Base-by-base conservation (phyloP, 2,329 filamentous ascomycete species). In the Fusarium sp. region DNA sequence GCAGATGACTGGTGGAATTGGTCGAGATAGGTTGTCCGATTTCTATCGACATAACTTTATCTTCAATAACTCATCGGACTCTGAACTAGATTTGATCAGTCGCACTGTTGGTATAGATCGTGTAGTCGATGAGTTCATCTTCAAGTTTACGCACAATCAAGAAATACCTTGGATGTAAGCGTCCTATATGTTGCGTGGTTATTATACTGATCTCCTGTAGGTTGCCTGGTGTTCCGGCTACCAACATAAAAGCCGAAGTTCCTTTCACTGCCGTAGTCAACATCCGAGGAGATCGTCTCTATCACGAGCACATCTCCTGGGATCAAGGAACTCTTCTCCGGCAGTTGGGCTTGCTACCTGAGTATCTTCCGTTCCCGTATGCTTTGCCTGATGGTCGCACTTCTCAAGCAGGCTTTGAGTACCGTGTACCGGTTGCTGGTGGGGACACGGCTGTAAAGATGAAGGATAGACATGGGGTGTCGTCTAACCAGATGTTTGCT, bases 41-140 rank as follows among this genome's bases (percentile, higher is more conserved):
- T 94, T 94, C 75, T 94, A 94, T 79, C 83, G 84, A 2, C 76
- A 93, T 69, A 88, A 93, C 74, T 94, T 95, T 79, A 90, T 94
- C 73, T 92, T 90, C 77, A 88, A 84, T 59, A 95, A 94, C 71
- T 88, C 92, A 0, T 83, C 83, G 0, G 91, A 94, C 70, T 89
- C 90, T 0, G 81, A 82, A 5, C 81, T 94, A 5, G 89, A 93
- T 72, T 85, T 94, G 2, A 84, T 94, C 34, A 92, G 89, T 63
- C 86, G 92, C 2, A 94, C 91, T 0, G 81, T 94, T 1, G 92
- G 91, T 0, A 85, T 91, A 2, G 91, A 94, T 72, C 85, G 92
- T 0, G 85, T 94, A 0, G 85, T 93, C 8, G 91, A 93, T 67
- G 91, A 93, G 75, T 92, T 93, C 65, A 82, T 92, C 30, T 88